Conservation (phyloP, 441 rosid genomes). For the Erysimum pusillum region DNA sequence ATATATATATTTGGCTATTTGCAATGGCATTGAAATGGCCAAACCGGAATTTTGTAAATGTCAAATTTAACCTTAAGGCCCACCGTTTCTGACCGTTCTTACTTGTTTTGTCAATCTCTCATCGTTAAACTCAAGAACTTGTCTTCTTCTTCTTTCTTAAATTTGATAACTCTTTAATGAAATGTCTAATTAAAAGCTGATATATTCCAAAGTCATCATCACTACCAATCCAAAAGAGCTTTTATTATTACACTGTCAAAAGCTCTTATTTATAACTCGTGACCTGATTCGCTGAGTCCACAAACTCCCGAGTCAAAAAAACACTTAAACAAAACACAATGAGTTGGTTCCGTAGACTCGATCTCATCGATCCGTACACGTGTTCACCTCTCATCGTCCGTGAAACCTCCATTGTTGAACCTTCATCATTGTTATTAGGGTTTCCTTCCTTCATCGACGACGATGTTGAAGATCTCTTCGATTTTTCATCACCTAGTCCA, state of each 20-base stretch:
- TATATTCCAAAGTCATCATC: conserved; percentile 16
- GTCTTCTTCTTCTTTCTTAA: conserved; percentile 45
- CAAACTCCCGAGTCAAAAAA: conserved; percentile 13
- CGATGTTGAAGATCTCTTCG: conserved; percentile 49
- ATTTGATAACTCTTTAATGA: background rate
- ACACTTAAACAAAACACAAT: conserved; percentile 44
- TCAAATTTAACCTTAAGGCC: conserved; percentile 53
- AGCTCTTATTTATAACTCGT: conserved; percentile 25
- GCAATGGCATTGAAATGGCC: conserved; percentile 9
- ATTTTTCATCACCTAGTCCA: conserved; percentile 52
- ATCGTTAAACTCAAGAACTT: conserved; percentile 53
- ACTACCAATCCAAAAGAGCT: conserved; percentile 27
- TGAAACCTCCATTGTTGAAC: conserved; percentile 57
- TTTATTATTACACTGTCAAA: conserved; percentile 3
- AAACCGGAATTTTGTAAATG: conserved; percentile 31
- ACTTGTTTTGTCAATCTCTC: conserved; percentile 21
- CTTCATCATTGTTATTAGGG: conserved; percentile 40
- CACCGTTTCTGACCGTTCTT: conserved; percentile 41
- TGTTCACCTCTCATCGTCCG: conserved; percentile 50
- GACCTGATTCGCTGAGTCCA: conserved; percentile 43
- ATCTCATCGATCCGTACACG: conserved; percentile 65
- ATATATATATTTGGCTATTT: background rate
- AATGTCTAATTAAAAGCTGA: conserved; percentile 14
- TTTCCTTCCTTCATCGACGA: conserved; percentile 63
- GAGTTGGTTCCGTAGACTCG: conserved; percentile 70